Evolutionary conservation across 139 green algal genomes (phyloP).

Genomic region (Chlorella sp.): DNA sequence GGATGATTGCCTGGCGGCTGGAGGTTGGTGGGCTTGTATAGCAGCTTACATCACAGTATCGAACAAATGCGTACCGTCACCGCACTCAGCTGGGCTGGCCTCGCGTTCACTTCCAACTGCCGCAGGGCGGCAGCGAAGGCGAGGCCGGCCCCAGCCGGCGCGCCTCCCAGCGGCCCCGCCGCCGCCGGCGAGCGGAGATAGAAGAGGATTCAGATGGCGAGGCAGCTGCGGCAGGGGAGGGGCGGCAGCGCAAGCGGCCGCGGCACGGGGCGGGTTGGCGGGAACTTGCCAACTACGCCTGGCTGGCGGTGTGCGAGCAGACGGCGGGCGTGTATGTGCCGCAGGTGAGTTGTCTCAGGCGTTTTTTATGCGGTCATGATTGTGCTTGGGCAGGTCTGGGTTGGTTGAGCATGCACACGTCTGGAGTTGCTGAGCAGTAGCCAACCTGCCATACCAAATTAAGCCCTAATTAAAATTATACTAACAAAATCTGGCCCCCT

Average conservation of each 20-base stretch:
- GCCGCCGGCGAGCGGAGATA: not conserved
- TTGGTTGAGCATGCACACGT: too few relatives aligned
- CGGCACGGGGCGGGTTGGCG: slow-evolving; percentile 5
- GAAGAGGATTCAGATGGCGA: slow-evolving; percentile 1
- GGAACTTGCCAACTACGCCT: slow-evolving; percentile 46
- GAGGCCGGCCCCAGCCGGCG: not conserved
- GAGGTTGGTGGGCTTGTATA: too few relatives aligned
- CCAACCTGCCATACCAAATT: too few relatives aligned
- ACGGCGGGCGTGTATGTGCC: slow-evolving; percentile 61
- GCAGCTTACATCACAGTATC: too few relatives aligned
- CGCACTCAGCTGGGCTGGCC: too few relatives aligned
- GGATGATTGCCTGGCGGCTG: too few relatives aligned
- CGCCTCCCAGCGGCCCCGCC: not conserved
- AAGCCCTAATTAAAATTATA: too few relatives aligned
- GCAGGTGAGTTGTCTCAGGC: slow-evolving; percentile 35
- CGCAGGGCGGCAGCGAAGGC: not conserved
- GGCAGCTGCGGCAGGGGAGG: not conserved
- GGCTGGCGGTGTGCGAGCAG: slow-evolving; percentile 46
- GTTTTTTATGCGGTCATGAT: not conserved
- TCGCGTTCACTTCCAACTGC: not conserved
- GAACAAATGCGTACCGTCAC: too few relatives aligned
- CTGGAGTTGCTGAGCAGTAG: too few relatives aligned
- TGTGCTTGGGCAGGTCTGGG: not conserved
- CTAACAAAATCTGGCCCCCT: not conserved
- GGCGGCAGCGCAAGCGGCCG: not conserved